Evolutionary conservation across 345 rosid genomes (phyloP).

Genomic region (Dimocarpus longan): DNA sequence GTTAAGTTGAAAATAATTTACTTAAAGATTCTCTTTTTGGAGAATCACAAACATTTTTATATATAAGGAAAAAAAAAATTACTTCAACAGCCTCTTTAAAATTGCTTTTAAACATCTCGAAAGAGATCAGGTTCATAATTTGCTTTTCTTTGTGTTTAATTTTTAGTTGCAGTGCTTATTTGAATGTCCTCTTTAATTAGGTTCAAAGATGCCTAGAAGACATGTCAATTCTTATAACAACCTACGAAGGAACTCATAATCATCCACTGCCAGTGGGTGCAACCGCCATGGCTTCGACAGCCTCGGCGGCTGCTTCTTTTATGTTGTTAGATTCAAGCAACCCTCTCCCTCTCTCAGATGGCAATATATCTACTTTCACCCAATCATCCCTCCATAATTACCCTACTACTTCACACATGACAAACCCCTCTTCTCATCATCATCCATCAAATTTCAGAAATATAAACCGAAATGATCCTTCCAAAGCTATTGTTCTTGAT

Average conservation of each 20-base stretch:
- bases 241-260: constrained; percentile 63
- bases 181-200: constrained; percentile 14
- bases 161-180: neutral
- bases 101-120: neutral
- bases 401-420: constrained; percentile 8
- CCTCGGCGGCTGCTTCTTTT: constrained; percentile 52
- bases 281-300: constrained; percentile 60
- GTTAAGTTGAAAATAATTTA: neutral
- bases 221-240: constrained; percentile 66
- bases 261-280: constrained; percentile 69
- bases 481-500: constrained; percentile 47
- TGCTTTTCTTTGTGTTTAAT: neutral
- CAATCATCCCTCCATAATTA: constrained; percentile 23
- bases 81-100: neutral
- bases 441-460: constrained; percentile 19
- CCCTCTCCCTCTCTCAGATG: constrained; percentile 24
- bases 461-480: constrained; percentile 37
- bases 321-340: constrained; percentile 47
- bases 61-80: no score
- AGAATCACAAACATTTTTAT: no score
- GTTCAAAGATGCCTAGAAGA: constrained; percentile 68
- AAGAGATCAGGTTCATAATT: neutral
- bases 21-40: neutral
- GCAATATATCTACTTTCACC: constrained; percentile 7
- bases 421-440: constrained; percentile 25